phyloP scores from a whole-genome alignment of 306 rosid species.

The Cucumis cinereus region DNA sequence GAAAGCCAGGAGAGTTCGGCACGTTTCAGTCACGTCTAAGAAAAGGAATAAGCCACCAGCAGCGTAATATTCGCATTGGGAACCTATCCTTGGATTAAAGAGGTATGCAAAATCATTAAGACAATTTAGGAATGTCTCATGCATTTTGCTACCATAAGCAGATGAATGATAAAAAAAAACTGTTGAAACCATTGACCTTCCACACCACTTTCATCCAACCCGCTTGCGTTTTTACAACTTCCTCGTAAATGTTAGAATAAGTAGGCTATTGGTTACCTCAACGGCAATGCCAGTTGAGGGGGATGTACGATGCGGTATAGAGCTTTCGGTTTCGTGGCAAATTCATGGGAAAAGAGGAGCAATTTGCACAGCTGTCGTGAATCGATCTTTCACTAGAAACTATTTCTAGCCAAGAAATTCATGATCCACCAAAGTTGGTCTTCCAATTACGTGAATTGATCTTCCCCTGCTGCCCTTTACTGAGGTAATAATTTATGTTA shows the following conservation, averaged over 20 bases:
- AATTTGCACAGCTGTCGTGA: neutral
- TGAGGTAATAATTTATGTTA: neutral
- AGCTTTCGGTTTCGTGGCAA: slow-evolving; percentile 5
- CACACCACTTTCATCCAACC: neutral
- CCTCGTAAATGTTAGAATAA: slow-evolving; percentile 1
- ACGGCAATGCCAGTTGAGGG: neutral
- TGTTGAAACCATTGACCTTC: slow-evolving; percentile 6
- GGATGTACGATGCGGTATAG: neutral
- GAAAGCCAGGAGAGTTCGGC: slow-evolving; percentile 49
- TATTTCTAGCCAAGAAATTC: neutral
- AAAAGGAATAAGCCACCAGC: slow-evolving; percentile 60
- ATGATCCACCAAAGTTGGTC: neutral
- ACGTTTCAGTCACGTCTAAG: slow-evolving; percentile 53
- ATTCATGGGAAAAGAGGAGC: slow-evolving; percentile 3
- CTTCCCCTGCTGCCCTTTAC: slow-evolving; percentile 1
- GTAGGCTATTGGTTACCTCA: slow-evolving; percentile 4
- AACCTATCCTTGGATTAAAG: slow-evolving; percentile 51
- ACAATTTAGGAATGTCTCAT: slow-evolving; percentile 22
- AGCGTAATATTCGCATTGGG: slow-evolving; percentile 54
- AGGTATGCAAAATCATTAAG: neutral
- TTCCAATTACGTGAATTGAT: neutral
- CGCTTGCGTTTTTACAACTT: neutral
- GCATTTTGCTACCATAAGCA: slow-evolving; percentile 30
- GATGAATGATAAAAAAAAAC: slow-evolving; percentile 4
- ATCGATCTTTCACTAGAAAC: neutral